phyloP scores from a whole-genome alignment of 495 filamentous ascomycete genomes.

The Chaetomidium leptoderma region DNA sequence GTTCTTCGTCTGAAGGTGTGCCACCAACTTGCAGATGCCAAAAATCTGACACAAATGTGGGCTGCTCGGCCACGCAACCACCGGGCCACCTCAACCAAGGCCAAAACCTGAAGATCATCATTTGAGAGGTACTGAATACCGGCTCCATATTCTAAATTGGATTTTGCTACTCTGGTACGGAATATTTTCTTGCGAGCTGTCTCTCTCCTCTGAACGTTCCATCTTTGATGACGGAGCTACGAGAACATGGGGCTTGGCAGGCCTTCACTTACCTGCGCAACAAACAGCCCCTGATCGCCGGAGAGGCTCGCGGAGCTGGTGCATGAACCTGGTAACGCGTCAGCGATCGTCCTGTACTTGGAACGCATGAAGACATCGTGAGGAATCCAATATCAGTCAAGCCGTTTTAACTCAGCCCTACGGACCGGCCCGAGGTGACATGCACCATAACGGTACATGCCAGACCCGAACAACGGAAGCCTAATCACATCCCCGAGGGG shows the following conservation, averaged over 20 bases:
- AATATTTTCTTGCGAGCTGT: too few species aligned
- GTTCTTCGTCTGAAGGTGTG: conserved; percentile 4
- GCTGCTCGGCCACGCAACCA: too few species aligned
- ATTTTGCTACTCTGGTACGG: background rate
- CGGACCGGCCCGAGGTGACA: conserved; percentile 37
- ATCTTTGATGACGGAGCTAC: background rate
- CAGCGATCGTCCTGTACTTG: conserved; percentile 6
- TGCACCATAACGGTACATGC: conserved; percentile 43
- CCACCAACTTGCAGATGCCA: background rate
- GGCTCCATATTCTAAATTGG: background rate
- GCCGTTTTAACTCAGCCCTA: conserved; percentile 51
- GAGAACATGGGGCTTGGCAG: background rate
- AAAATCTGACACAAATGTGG: background rate
- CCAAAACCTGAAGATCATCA: background rate
- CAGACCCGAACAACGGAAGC: conserved; percentile 41
- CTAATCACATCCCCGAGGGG: conserved; percentile 41
- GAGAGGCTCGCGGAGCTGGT: too few species aligned
- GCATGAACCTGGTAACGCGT: conserved; percentile 1
- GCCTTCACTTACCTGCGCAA: conserved; percentile 2
- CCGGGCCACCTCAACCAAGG: background rate
- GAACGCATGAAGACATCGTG: conserved; percentile 1
- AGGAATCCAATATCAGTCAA: conserved; percentile 36
- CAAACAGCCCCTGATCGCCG: background rate
- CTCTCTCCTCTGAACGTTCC: background rate
- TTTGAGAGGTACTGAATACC: too few species aligned